Conservation (phyloP, 176 grass and related monocot species). For the Miscanthus lutarioriparius region DNA sequence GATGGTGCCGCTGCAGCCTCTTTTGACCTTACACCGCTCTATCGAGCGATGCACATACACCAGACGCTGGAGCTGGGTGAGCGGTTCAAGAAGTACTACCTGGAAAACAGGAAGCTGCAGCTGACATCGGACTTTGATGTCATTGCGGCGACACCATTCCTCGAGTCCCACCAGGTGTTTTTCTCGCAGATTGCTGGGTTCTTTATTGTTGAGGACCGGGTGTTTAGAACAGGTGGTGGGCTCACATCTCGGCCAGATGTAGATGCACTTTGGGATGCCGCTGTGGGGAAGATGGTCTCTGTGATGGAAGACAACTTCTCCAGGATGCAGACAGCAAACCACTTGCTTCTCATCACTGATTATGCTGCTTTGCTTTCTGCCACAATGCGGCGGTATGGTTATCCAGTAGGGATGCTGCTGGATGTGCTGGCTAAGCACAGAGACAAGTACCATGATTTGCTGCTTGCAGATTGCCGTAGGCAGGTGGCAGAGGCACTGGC, state of each 20-base stretch:
- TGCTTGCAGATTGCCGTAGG: constrained; percentile 87
- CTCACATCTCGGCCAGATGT: constrained; percentile 79
- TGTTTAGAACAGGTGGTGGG: constrained; percentile 84
- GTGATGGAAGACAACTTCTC: constrained; percentile 97
- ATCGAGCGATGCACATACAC: constrained; percentile 92
- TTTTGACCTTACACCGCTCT: constrained; percentile 91
- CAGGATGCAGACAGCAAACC: constrained; percentile 96
- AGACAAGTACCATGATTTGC: constrained; percentile 96
- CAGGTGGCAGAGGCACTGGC: constrained; percentile 86
- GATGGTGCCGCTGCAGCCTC: constrained; percentile 53
- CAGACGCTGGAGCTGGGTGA: constrained; percentile 75
- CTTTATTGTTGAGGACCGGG: constrained; percentile 93
- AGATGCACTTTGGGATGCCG: constrained; percentile 86
- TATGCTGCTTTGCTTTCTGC: constrained; percentile 78
- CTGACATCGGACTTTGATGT: constrained; percentile 97
- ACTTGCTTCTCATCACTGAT: constrained; percentile 92
- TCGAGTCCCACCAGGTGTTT: constrained; percentile 97
- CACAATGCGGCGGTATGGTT: constrained; percentile 86
- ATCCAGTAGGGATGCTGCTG: constrained; percentile 83
- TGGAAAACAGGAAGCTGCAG: constrained; percentile 98
- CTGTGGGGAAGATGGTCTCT: constrained; percentile 84
- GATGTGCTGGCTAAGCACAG: constrained; percentile 89
- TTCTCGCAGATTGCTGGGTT: constrained; percentile 97
- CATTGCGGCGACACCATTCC: constrained; percentile 81
- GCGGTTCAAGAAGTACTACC: constrained; percentile 89